phyloP scores from a whole-genome alignment of 768 basidiomycete genomes.

The Phlebiopsis gigantea region DNA sequence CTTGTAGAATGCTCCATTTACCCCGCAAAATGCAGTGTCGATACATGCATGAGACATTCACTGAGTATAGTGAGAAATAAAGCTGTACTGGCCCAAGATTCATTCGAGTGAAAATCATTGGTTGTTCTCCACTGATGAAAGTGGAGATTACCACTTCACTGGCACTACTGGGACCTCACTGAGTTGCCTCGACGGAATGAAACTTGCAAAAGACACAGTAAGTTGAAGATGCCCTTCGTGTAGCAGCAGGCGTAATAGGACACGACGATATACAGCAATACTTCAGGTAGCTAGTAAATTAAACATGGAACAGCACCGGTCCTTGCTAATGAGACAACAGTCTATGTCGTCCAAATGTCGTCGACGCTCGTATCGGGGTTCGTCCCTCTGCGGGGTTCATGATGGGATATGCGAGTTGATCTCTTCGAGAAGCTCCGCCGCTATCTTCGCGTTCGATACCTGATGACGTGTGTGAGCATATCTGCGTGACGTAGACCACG shows the following conservation, averaged over 20 bases:
- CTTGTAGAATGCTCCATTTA: neutral
- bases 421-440: conserved; percentile 59
- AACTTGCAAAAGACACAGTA: too few species aligned
- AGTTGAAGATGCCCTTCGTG: neutral
- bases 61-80: too few species aligned
- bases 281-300: conserved; percentile 2
- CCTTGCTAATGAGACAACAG: conserved; percentile 1
- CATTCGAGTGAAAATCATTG: too few species aligned
- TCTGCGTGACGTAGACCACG: neutral
- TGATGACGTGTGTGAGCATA: conserved; percentile 21
- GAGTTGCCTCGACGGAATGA: too few species aligned
- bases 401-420: conserved; percentile 39
- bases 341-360: neutral
- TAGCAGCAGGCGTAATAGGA: neutral
- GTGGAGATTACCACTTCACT: too few species aligned
- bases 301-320: neutral
- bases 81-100: too few species aligned
- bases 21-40: neutral
- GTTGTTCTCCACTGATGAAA: too few species aligned
- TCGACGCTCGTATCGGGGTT: neutral
- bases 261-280: conserved; percentile 2
- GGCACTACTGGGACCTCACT: too few species aligned
- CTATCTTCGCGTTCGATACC: conserved; percentile 68
- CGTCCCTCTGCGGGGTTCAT: conserved; percentile 1
- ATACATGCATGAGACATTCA: too few species aligned